Percentiles rank a stretch among this genome's conserved stretches.
Conservation (phyloP, 169 alveolate species). For the Plasmodium fragile region DNA sequence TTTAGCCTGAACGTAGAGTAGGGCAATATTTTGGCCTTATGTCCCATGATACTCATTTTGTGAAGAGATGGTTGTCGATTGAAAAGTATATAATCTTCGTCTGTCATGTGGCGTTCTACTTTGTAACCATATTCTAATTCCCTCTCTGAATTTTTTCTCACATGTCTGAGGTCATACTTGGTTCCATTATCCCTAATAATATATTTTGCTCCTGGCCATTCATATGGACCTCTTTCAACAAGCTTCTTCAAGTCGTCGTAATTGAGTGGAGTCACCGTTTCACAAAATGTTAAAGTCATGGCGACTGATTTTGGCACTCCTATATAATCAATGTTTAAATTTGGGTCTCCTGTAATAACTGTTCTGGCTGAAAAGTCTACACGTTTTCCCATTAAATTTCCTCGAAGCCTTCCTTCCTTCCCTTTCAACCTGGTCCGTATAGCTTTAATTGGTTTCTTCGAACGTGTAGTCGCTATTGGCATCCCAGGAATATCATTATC, state of each 20-base stretch:
- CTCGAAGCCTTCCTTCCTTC: constrained; percentile 99
- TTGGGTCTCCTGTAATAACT: constrained; percentile 99
- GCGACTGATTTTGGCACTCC: constrained; percentile 99
- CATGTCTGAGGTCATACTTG: constrained; percentile 91
- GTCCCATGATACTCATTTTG: constrained; percentile 99
- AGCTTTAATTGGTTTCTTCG: constrained; percentile 98
- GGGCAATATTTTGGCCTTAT: constrained; percentile 97
- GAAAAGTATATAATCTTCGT: constrained; percentile 98
- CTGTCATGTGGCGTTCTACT: constrained; percentile 99
- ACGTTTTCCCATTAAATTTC: constrained; percentile 99
- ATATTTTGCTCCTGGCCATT: constrained; percentile 99
- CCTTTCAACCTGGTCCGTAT: constrained; percentile 99
- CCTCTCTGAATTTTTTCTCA: constrained; percentile 89
- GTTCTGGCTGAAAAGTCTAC: constrained; percentile 99
- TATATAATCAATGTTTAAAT: constrained; percentile 94
- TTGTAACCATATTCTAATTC: constrained; percentile 95
- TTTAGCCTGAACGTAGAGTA: constrained; percentile 99
- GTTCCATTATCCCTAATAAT: constrained; percentile 96
- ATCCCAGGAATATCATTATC: constrained; percentile 98
- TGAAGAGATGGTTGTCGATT: constrained; percentile 99
- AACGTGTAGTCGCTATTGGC: constrained; percentile 96
- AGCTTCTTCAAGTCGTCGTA: constrained; percentile 92
- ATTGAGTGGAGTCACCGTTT: constrained; percentile 98
- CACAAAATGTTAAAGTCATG: constrained; percentile 98
- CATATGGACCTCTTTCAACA: constrained; percentile 97